A percentile compares a stretch with the other conserved stretches of the same genome.
Evolutionary conservation across 106 monocot species (phyloP).

Genomic region (Acorus gramineus): DNA sequence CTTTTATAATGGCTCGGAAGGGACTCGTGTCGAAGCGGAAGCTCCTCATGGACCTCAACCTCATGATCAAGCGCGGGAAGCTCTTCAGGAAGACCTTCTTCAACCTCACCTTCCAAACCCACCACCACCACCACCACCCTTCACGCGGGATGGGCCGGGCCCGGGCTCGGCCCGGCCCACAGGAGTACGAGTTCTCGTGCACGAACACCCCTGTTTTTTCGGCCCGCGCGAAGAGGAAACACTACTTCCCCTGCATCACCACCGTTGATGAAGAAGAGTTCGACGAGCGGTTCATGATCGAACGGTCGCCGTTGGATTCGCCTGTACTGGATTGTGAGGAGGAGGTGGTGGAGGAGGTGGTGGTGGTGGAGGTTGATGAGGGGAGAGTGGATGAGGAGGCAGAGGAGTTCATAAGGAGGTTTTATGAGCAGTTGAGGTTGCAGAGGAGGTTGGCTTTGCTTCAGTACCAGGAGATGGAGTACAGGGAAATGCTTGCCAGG

Average conservation of each 20-base stretch:
- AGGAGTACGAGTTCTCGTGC: constrained; percentile 35
- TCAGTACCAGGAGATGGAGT: constrained; percentile 18
- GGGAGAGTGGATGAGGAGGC: constrained; percentile 26
- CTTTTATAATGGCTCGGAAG: constrained; percentile 64
- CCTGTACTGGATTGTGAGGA: constrained; percentile 3
- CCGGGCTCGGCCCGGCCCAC: constrained; percentile 7
- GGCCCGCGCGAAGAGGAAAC: constrained; percentile 4
- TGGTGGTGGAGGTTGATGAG: not conserved
- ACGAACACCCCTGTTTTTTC: constrained; percentile 33
- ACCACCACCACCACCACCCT: constrained; percentile 24
- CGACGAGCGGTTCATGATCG: constrained; percentile 5
- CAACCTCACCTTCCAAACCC: constrained; percentile 23
- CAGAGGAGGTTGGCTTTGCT: constrained; percentile 20
- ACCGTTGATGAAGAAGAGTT: not conserved
- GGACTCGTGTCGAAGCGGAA: constrained; percentile 55
- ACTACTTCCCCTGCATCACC: constrained; percentile 34
- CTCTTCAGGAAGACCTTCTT: constrained; percentile 28
- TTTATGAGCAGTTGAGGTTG: constrained; percentile 32
- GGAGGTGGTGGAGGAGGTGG: constrained; percentile 13
- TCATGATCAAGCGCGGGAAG: constrained; percentile 48
- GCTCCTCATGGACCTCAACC: constrained; percentile 48
- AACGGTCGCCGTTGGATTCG: constrained; percentile 8
- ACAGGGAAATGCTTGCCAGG: constrained; percentile 18
- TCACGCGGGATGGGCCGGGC: not conserved
- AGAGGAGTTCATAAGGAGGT: constrained; percentile 42